Percentiles rank a stretch among this genome's conserved stretches.
Evolutionary conservation across 306 rosid species (phyloP).

Genomic region (Fagus crenata): DNA sequence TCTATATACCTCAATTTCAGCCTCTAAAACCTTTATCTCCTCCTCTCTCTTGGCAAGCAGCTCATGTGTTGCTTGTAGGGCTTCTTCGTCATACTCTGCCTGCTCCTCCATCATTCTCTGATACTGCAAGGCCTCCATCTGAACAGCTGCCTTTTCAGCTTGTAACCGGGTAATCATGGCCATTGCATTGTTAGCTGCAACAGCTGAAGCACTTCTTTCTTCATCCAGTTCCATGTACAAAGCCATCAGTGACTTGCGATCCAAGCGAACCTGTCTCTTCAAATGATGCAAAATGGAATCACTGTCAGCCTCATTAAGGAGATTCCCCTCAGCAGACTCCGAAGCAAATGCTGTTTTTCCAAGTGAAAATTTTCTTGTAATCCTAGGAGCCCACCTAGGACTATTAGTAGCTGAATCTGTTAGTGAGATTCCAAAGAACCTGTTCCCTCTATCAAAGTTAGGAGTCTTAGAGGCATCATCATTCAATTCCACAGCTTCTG

Average conservation of each 20-base stretch:
- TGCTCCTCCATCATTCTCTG: slow-evolving; percentile 99
- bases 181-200: slow-evolving; percentile 98
- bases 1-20: slow-evolving; percentile 63
- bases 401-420: slow-evolving; percentile 65
- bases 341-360: slow-evolving; percentile 52
- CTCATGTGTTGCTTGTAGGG: slow-evolving; percentile 65
- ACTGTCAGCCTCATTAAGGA: slow-evolving; percentile 42
- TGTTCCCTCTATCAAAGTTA: slow-evolving; percentile 46
- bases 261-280: slow-evolving; percentile 70
- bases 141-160: slow-evolving; percentile 88
- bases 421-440: slow-evolving; percentile 75
- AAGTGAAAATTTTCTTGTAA: slow-evolving; percentile 52
- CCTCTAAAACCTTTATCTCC: slow-evolving; percentile 54
- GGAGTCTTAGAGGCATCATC: slow-evolving; percentile 60
- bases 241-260: slow-evolving; percentile 74
- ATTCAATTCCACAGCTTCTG: slow-evolving; percentile 48
- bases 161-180: slow-evolving; percentile 96
- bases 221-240: slow-evolving; percentile 92
- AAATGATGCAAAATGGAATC: slow-evolving; percentile 51
- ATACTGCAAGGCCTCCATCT: slow-evolving; percentile 95
- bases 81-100: slow-evolving; percentile 92
- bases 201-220: slow-evolving; percentile 91
- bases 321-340: slow-evolving; percentile 43
- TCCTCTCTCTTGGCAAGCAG: slow-evolving; percentile 72
- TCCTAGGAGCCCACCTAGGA: slow-evolving; percentile 57